Conservation (phyloP, 768 basidiomycete species). For the Leucocoprinus birnbaumii region DNA sequence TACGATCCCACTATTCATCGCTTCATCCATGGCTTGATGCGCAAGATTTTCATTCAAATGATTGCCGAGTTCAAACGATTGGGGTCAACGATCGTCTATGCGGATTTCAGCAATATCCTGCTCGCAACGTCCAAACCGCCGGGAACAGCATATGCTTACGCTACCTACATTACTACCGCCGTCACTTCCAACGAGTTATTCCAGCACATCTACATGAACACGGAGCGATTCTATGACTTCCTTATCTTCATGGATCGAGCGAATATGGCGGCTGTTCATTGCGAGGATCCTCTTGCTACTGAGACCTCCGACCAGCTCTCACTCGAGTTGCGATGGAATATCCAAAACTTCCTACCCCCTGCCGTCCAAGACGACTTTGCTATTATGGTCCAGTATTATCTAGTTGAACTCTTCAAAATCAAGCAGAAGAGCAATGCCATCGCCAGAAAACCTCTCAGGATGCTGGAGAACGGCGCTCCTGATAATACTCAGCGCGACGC, state of each 20-base stretch:
- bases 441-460: conserved; percentile 67
- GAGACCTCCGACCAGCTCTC: conserved; percentile 68
- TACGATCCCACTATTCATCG: conserved; percentile 92
- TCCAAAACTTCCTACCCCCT: conserved; percentile 82
- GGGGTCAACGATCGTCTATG: conserved; percentile 90
- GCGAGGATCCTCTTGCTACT: conserved; percentile 69
- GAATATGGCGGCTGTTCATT: conserved; percentile 89
- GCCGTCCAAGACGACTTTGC: conserved; percentile 79
- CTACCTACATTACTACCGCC: conserved; percentile 91
- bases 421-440: conserved; percentile 59
- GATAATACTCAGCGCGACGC: conserved; percentile 66
- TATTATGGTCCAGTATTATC: conserved; percentile 72
- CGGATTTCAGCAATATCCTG: conserved; percentile 87
- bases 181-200: conserved; percentile 95
- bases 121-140: conserved; percentile 95
- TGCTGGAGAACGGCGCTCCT: conserved; percentile 59
- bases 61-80: conserved; percentile 95
- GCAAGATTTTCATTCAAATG: conserved; percentile 95
- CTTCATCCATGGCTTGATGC: conserved; percentile 94
- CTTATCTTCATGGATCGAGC: conserved; percentile 94
- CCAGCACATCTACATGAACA: conserved; percentile 85
- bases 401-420: conserved; percentile 79
- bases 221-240: conserved; percentile 90
- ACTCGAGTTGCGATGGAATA: conserved; percentile 91
- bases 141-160: conserved; percentile 92